A percentile compares a stretch with the other conserved stretches of the same genome.
These are phyloP conservation scores for Boletus subcaerulescens DNA, from an alignment of 768 basidiomycete genomes.

Conservation along the genomic window DNA sequence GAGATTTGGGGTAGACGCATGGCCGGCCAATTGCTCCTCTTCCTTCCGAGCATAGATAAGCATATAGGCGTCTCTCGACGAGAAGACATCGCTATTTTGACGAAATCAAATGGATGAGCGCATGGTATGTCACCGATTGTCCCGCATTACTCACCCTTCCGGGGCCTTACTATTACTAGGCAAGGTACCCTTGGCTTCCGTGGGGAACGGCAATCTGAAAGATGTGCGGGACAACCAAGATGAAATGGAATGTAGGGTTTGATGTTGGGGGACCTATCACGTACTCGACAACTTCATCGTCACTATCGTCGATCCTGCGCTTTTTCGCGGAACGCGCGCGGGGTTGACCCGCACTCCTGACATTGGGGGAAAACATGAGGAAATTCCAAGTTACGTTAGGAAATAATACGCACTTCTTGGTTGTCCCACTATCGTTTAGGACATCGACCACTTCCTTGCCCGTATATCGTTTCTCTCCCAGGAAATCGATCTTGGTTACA, in stretches of 20 bases:
- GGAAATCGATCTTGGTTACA: constrained; percentile 60
- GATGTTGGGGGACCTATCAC: constrained; percentile 18
- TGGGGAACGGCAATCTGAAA: constrained; percentile 20
- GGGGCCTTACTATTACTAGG: constrained; percentile 19
- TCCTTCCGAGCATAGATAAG: constrained; percentile 73
- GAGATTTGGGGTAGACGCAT: constrained; percentile 17
- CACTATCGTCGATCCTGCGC: constrained; percentile 56
- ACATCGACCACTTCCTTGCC: constrained; percentile 31
- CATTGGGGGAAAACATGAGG: constrained; percentile 2
- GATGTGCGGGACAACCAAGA: constrained; percentile 6
- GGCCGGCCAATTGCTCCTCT: constrained; percentile 6
- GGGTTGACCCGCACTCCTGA: constrained; percentile 28
- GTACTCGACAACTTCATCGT: constrained; percentile 44
- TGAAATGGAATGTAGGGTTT: constrained; percentile 17
- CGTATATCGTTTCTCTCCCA: constrained; percentile 44
- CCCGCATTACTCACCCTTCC: constrained; percentile 79
- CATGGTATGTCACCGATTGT: constrained; percentile 51
- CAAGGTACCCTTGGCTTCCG: constrained; percentile 24
- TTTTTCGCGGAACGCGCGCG: constrained; percentile 45
- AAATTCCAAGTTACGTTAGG: not conserved
- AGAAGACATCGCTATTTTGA: constrained; percentile 43
- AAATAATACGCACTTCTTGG: constrained; percentile 28
- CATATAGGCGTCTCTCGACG: constrained; percentile 93
- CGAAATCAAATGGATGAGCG: constrained; percentile 20
- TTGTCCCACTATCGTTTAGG: constrained; percentile 19